Evolutionary conservation across 129 eudicot genomes (phyloP), one percentile per base, ranked within the genome.

Genomic region (Lonicera japonica): DNA sequence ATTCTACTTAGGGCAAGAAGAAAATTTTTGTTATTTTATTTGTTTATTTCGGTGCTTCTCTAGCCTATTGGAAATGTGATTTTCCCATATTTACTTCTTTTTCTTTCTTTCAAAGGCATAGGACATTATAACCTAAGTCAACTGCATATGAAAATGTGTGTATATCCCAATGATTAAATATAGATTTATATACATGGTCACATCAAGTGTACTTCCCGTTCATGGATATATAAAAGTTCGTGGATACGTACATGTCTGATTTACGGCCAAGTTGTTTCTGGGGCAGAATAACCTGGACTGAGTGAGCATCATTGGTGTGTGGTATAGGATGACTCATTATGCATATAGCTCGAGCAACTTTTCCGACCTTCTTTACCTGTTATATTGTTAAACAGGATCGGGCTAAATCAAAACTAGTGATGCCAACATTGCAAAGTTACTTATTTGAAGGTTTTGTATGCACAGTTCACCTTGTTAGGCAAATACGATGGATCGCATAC

Each of bases 301-400:
- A 84, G 65, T 84, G 86, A 62, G 86, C 82, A 17, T 80, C 91
- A 8, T 81, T 55, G 25, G 91, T 84, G 72, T 60, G 70, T 47
- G 91, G 86, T 65, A 84, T 80, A 25, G 86, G 83, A 61, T 84
- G 90, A 24, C 81, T 80, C 86, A 84, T 77, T 50, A 84, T 77
- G 58, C 90, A 84, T 73, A 84, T 84, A 46, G 91, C 91, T 64
- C 91, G 91, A 21, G 91, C 83, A 50, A 84, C 91, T 80, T 73
- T 84, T 16, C 91, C 91, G 13, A 84, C 84, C 67, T 61, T 71
- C 25, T 40, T 78, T 53, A 80, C 90, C 90, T 84, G 72, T n/a
- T n/a, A n/a, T 74, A 63, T 55, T 57, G 63, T 34, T 54, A 60
- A 63, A 69, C 15, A 63, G 8, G 64, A 50, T 29, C 23, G 12